Evolutionary conservation across 169 alveolate species (phyloP).

Genomic region (Eimeria praecox): DNA sequence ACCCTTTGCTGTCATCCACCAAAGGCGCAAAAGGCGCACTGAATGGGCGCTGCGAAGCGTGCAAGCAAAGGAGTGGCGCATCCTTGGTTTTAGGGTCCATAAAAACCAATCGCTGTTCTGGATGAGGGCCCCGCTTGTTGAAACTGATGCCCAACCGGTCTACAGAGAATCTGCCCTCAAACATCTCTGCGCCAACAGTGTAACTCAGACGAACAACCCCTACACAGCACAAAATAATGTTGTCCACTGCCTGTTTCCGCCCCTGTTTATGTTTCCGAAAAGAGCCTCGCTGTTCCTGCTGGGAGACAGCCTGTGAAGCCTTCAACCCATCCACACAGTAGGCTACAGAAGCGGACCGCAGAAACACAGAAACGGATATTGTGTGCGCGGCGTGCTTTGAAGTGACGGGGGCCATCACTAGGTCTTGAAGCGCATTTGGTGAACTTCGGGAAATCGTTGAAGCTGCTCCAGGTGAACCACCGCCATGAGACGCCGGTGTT

Average conservation of each 20-base stretch:
- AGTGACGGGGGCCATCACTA: background rate
- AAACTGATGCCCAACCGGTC: slow-evolving; percentile 17
- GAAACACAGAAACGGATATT: slow-evolving; percentile 12
- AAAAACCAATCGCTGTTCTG: background rate
- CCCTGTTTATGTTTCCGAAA: background rate
- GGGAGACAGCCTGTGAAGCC: background rate
- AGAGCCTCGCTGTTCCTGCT: background rate
- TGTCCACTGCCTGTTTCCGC: slow-evolving; percentile 2
- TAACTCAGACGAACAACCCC: background rate
- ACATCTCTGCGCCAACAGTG: background rate
- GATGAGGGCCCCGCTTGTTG: background rate
- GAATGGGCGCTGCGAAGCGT: background rate
- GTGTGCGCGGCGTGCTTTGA: slow-evolving; percentile 4
- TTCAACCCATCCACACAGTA: background rate
- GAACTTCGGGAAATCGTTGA: background rate
- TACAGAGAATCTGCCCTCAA: slow-evolving; percentile 38
- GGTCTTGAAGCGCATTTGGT: background rate
- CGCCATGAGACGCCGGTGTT: background rate
- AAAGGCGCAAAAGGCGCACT: background rate
- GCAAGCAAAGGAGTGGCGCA: slow-evolving; percentile 24
- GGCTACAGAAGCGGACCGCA: slow-evolving; percentile 28
- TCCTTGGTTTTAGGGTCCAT: background rate
- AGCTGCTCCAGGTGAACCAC: slow-evolving; percentile 2
- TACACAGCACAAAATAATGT: background rate
- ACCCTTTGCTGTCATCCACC: background rate